Percentiles rank a stretch among this genome's conserved stretches.
phyloP scores from a whole-genome alignment of 2,329 filamentous ascomycete genomes.

The Nannizzia gypsea region DNA sequence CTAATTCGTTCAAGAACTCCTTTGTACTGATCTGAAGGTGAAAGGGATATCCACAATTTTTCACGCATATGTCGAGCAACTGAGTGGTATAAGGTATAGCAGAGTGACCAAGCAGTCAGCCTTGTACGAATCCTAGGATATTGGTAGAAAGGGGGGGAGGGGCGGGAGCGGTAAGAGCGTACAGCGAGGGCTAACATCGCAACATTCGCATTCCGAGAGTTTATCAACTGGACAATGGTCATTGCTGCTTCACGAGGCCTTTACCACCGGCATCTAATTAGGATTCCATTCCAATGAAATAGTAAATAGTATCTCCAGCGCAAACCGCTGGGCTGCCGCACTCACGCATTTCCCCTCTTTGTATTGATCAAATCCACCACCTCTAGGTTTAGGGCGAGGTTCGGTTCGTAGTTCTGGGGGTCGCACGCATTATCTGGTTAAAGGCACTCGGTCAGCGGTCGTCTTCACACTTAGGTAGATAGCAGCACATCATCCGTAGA shows the following conservation, averaged over 20 bases:
- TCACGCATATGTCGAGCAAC: slow-evolving; percentile 96
- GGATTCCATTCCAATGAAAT: slow-evolving; percentile 6
- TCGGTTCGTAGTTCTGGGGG: slow-evolving; percentile 94
- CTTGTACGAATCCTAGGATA: not conserved
- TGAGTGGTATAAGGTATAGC: slow-evolving; percentile 22
- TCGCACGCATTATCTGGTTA: slow-evolving; percentile 76
- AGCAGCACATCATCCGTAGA: not conserved
- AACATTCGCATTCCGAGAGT: slow-evolving; percentile 93
- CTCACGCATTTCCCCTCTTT: slow-evolving; percentile 82
- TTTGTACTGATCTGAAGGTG: slow-evolving; percentile 98
- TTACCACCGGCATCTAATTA: slow-evolving; percentile 17
- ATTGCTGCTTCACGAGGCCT: slow-evolving; percentile 85
- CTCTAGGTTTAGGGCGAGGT: slow-evolving; percentile 90
- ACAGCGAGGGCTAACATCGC: slow-evolving; percentile 72
- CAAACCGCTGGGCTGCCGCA: slow-evolving; percentile 8
- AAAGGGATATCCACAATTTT: slow-evolving; percentile 98
- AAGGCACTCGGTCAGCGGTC: not conserved
- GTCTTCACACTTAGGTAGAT: not conserved
- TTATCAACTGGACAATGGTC: slow-evolving; percentile 86
- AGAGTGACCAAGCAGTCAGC: not conserved
- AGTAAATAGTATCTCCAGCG: not conserved
- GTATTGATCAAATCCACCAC: slow-evolving; percentile 92
- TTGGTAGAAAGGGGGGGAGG: not conserved
- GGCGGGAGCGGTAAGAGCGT: slow-evolving; percentile 21
- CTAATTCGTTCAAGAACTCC: slow-evolving; percentile 96